Evolutionary conservation across 108 stramenopile genomes (phyloP), one percentile per base, ranked within the genome.

Genomic region (Skeletonema grethae): DNA sequence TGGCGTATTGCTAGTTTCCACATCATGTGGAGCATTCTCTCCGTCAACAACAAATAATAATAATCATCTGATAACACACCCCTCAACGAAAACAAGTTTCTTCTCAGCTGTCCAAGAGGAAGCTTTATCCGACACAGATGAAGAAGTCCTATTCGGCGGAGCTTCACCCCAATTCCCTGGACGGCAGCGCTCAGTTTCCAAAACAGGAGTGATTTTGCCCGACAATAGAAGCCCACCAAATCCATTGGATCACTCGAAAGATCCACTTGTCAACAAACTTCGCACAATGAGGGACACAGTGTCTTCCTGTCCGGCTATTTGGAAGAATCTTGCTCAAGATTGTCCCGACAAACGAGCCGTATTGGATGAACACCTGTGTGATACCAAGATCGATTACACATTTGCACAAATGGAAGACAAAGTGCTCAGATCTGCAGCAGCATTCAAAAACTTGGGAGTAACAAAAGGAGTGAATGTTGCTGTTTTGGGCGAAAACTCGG

Each of bases 401-500:
- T 95, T 92, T 78, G 13, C 39, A 13, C 65, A 92, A 69, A 86
- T 90, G 87, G 81, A 90, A 60, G 77, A 79, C 9, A 53, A 74
- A 15, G 87, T 91, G 2, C 76, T 69, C 62, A 79, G 85, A 50
- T 78, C 78, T 63, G 90, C 93, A 1, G 75, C 77, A 2, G 84
- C 76, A 46, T 92, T 95, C 77, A 55, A 69, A 41, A 48, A 63
- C n/a, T 41, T 91, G 24, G 93, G 93, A 20, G 80, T 94, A 7
- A 65, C 56, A 31, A 87, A 83, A 66, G 91, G 89, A 28, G 45
- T 61, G 20, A 86, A 95, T 57, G 92, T 93, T 11, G 90, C 95
- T 16, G 70, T 95, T 29, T 72, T 95, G 69, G 95, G 86, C 3
- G 95, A 95, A 79, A 95, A 95, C 70, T 90, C 90, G 29, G 95